Evolutionary conservation across 257 asterid genomes (phyloP).

Genomic region (Avicennia marina): DNA sequence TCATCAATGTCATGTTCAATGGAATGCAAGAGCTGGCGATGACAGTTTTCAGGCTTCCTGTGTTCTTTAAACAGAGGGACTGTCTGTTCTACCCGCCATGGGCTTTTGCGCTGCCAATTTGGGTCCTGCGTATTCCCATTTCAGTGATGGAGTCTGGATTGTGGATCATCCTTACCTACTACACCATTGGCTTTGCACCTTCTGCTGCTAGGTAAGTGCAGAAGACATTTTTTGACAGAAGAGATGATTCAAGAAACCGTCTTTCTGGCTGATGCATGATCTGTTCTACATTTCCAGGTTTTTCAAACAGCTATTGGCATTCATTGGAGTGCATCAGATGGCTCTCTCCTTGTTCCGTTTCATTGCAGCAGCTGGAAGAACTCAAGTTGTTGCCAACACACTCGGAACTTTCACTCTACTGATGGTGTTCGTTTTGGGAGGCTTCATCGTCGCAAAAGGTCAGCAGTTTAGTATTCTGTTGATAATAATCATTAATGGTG

Average conservation of each 20-base stretch:
- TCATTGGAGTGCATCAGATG: constrained; percentile 69
- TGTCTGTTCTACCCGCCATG: constrained; percentile 72
- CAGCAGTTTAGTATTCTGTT: too few species aligned
- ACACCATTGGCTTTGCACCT: constrained; percentile 87
- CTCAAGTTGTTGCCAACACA: constrained; percentile 66
- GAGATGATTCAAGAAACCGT: background rate
- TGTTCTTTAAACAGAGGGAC: constrained; percentile 82
- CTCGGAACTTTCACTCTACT: constrained; percentile 66
- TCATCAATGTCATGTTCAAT: constrained; percentile 76
- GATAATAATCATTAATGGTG: too few species aligned
- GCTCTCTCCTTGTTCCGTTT: constrained; percentile 79
- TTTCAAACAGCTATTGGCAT: constrained; percentile 72
- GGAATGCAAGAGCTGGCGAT: constrained; percentile 80
- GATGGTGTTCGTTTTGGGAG: constrained; percentile 70
- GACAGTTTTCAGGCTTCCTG: constrained; percentile 79
- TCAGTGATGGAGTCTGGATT: constrained; percentile 57
- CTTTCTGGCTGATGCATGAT: background rate
- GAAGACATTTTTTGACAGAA: background rate
- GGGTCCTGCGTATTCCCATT: constrained; percentile 65
- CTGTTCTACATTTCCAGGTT: constrained; percentile 34
- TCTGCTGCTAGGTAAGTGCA: constrained; percentile 48
- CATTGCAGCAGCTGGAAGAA: constrained; percentile 72
- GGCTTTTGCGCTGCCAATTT: constrained; percentile 88
- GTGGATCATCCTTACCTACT: constrained; percentile 73
- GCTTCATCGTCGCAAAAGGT: constrained; percentile 76